Evolutionary conservation across 805 yeast genomes (phyloP).

Genomic region (Candida silvatica): DNA sequence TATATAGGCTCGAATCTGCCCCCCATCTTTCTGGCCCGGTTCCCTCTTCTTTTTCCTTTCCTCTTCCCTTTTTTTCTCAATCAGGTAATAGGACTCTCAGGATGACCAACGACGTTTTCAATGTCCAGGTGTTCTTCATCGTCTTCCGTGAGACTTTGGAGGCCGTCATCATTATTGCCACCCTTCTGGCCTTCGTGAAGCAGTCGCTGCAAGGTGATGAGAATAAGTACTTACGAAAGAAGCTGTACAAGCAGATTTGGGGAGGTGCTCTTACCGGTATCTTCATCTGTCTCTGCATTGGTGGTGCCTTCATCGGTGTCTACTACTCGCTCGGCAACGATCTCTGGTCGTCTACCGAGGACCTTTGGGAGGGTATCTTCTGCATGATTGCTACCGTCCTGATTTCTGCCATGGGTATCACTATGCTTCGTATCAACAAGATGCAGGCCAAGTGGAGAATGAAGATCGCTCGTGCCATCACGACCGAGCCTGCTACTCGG

Average conservation of each 20-base stretch:
- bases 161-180: conserved; percentile 88
- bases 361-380: conserved; percentile 95
- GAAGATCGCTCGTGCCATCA: conserved; percentile 79
- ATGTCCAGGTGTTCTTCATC: conserved; percentile 74
- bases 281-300: conserved; percentile 70
- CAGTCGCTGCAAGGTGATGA: conserved; percentile 62
- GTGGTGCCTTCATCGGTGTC: conserved; percentile 92
- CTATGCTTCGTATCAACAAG: conserved; percentile 91
- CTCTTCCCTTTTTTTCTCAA: too few species aligned
- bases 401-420: conserved; percentile 92
- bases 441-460: conserved; percentile 97
- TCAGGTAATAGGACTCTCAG: too few species aligned
- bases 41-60: too few species aligned
- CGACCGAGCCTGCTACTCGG: conserved; percentile 44
- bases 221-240: conserved; percentile 42
- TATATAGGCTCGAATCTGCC: too few species aligned
- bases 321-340: conserved; percentile 76
- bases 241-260: conserved; percentile 64
- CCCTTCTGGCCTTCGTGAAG: conserved; percentile 81
- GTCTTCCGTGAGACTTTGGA: conserved; percentile 92
- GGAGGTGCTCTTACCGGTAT: conserved; percentile 69
- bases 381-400: conserved; percentile 83
- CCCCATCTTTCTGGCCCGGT: too few species aligned
- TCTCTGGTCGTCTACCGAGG: conserved; percentile 83
- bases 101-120: conserved; percentile 39